These are phyloP conservation scores for Millerozyma miso DNA, from an alignment of 805 yeast genomes.

Conservation along the genomic window DNA sequence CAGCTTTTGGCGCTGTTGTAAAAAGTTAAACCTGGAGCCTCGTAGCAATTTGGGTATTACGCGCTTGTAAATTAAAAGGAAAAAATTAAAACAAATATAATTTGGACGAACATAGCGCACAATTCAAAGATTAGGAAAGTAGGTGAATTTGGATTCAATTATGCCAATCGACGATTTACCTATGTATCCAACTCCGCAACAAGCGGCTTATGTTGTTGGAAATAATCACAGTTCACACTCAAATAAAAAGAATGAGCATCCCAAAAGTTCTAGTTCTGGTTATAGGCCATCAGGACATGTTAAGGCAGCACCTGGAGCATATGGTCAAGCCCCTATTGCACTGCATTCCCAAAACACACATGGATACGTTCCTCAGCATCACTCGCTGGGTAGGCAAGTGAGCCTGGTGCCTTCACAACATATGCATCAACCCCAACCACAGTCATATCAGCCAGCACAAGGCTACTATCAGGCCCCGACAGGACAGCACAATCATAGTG, in stretches of 20 bases:
- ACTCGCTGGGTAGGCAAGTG: neutral
- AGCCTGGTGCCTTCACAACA: constrained; percentile 15
- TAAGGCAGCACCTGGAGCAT: constrained; percentile 15
- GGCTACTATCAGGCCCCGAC: constrained; percentile 9
- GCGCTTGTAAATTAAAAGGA: neutral
- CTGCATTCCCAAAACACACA: constrained; percentile 7
- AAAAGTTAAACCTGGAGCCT: too few relatives aligned
- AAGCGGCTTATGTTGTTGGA: constrained; percentile 32
- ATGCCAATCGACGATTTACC: constrained; percentile 39
- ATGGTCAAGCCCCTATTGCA: constrained; percentile 5
- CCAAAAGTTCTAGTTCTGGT: constrained; percentile 2
- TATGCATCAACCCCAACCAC: constrained; percentile 16
- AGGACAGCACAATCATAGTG: constrained; percentile 7
- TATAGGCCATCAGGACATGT: constrained; percentile 10
- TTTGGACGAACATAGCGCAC: too few relatives aligned
- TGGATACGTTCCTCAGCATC: constrained; percentile 9
- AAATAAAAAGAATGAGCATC: constrained; percentile 5
- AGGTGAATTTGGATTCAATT: neutral
- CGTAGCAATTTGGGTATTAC: neutral
- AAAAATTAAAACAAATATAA: too few relatives aligned
- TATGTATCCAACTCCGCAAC: constrained; percentile 43
- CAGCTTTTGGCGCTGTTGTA: too few relatives aligned
- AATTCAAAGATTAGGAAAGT: neutral
- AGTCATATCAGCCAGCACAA: constrained; percentile 9
- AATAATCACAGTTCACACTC: constrained; percentile 6